Conservation (phyloP, 2,329 filamentous ascomycete genomes). For the Aureobasidium vineae region DNA sequence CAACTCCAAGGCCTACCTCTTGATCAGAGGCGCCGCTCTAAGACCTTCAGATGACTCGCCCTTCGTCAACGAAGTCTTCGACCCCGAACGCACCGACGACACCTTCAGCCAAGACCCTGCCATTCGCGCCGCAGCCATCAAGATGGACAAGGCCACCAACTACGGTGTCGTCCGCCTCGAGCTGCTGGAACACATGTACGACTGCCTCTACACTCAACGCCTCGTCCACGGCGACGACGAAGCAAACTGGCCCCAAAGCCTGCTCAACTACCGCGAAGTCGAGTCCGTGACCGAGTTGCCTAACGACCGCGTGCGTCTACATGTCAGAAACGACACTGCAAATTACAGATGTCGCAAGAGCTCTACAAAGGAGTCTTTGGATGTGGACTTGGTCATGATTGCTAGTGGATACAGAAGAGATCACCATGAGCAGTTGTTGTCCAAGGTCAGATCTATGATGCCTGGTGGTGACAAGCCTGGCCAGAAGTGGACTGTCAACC, state of each 20-base stretch:
- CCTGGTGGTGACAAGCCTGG: constrained; percentile 51
- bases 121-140: constrained; percentile 61
- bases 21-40: constrained; percentile 81
- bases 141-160: constrained; percentile 79
- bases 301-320: constrained; percentile 54
- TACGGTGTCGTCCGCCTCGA: constrained; percentile 92
- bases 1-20: constrained; percentile 70
- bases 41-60: constrained; percentile 93
- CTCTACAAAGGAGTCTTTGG: constrained; percentile 58
- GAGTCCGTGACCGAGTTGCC: constrained; percentile 58
- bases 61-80: constrained; percentile 97
- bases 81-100: constrained; percentile 76
- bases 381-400: constrained; percentile 78
- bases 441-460: constrained; percentile 62
- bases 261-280: constrained; percentile 68
- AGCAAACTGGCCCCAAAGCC: constrained; percentile 75
- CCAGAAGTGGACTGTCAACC: constrained; percentile 63
- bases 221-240: constrained; percentile 67
- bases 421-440: constrained; percentile 74
- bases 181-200: constrained; percentile 84
- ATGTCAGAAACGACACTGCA: constrained; percentile 54
- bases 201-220: constrained; percentile 82
- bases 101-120: constrained; percentile 67
- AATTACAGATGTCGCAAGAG: constrained; percentile 45
- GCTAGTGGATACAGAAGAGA: constrained; percentile 84